These are phyloP conservation scores for Cetraspora pellucida DNA, from an alignment of 192 early-diverging fungal genomes.

Conservation along the genomic window DNA sequence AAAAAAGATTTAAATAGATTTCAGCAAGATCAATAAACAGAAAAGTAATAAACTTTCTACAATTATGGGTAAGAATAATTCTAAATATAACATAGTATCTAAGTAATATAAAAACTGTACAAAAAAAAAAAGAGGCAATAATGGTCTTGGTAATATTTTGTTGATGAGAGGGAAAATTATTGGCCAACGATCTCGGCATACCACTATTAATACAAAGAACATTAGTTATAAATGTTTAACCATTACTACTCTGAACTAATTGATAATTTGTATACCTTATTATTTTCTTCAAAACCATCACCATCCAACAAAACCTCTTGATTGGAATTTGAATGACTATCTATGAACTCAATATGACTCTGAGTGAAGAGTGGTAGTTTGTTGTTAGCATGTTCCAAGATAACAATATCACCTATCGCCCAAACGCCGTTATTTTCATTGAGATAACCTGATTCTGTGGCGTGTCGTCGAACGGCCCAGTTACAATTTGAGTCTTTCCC, in stretches of 20 bases:
- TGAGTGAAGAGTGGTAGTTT: background rate
- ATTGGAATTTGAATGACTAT: background rate
- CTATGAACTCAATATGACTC: background rate
- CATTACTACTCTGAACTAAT: background rate
- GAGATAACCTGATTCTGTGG: conserved; percentile 1
- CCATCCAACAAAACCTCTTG: background rate
- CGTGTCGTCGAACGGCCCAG: background rate
- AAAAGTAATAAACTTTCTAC: no score
- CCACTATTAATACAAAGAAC: background rate
- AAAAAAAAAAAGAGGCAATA: no score
- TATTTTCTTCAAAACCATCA: conserved; percentile 18
- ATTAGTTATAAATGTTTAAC: background rate
- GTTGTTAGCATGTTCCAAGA: background rate
- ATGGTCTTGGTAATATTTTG: background rate
- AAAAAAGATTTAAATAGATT: no score
- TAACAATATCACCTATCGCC: conserved; percentile 14
- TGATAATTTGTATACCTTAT: conserved; percentile 1
- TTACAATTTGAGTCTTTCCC: conserved; percentile 6
- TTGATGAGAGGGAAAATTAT: background rate
- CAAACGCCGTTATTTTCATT: conserved; percentile 4
- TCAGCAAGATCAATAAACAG: no score
- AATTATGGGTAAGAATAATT: no score
- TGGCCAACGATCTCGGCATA: background rate
- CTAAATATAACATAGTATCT: no score
- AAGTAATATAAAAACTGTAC: no score